Evolutionary conservation across 495 filamentous ascomycete genomes (phyloP).

Genomic region (Durotheca rogersii): DNA sequence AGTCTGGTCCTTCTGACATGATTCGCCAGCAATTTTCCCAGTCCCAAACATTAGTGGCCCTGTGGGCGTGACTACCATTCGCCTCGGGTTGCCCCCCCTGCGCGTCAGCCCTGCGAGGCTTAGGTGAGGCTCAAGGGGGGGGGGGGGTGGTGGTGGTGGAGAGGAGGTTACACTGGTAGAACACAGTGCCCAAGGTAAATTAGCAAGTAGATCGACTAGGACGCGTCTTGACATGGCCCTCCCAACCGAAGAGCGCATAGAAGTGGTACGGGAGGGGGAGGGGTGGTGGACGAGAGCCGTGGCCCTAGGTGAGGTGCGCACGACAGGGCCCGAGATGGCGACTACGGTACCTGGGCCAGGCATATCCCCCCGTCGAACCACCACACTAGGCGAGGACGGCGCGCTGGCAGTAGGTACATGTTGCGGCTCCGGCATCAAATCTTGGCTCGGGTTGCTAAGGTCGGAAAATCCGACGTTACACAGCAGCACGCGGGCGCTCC

Average conservation of each 20-base stretch:
- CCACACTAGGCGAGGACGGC: no score
- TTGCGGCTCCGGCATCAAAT: slow-evolving; percentile 31
- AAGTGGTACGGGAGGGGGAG: background rate
- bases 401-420: slow-evolving; percentile 21
- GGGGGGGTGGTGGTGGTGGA: no score
- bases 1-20: slow-evolving; percentile 6
- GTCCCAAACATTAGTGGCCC: slow-evolving; percentile 27
- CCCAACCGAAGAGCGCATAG: background rate
- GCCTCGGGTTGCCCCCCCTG: background rate
- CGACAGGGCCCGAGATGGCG: background rate
- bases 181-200: slow-evolving; percentile 11
- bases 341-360: background rate
- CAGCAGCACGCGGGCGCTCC: slow-evolving; percentile 26
- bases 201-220: background rate
- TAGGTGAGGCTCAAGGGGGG: slow-evolving; percentile 33
- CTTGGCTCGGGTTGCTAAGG: slow-evolving; percentile 28
- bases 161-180: slow-evolving; percentile 23
- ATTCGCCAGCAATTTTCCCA: slow-evolving; percentile 26
- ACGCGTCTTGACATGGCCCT: background rate
- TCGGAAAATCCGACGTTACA: slow-evolving; percentile 33
- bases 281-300: background rate
- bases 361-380: no score
- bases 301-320: background rate
- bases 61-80: slow-evolving; percentile 15
- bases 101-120: slow-evolving; percentile 32